phyloP scores from a whole-genome alignment of 257 asterid genomes.

The Plantago major region DNA sequence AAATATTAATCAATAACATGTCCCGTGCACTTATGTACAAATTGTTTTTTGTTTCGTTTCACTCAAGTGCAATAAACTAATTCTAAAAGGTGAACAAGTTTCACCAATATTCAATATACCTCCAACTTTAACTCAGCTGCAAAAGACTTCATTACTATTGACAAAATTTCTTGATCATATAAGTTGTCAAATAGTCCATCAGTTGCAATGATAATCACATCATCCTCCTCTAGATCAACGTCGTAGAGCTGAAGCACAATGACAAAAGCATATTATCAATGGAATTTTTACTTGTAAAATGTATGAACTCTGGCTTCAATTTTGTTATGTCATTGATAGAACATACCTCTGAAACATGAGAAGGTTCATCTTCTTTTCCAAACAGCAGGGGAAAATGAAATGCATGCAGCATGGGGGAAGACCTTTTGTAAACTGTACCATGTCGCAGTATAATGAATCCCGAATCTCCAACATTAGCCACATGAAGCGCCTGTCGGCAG shows the following conservation, averaged over 20 bases:
- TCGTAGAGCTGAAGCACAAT: constrained; percentile 45
- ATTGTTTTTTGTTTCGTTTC: neutral
- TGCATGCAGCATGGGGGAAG: constrained; percentile 65
- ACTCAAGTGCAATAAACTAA: neutral
- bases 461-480: constrained; percentile 82
- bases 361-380: constrained; percentile 52
- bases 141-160: constrained; percentile 44
- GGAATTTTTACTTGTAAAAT: neutral
- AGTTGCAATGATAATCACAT: constrained; percentile 56
- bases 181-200: constrained; percentile 86
- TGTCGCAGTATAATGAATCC: constrained; percentile 66
- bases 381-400: constrained; percentile 65
- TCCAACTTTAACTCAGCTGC: constrained; percentile 39
- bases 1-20: neutral
- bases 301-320: constrained; percentile 2
- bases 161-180: constrained; percentile 61
- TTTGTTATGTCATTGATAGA: neutral
- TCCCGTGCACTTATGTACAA: too few relatives aligned
- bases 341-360: constrained; percentile 64
- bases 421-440: constrained; percentile 49
- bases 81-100: neutral
- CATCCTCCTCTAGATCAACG: constrained; percentile 65
- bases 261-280: constrained; percentile 1
- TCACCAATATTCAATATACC: constrained; percentile 35
- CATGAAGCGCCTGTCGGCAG: constrained; percentile 55